Evolutionary conservation across 2,329 filamentous ascomycete species (phyloP), one percentile per base, ranked within the genome.

Genomic region (Plectosphaerella cucumerina): DNA sequence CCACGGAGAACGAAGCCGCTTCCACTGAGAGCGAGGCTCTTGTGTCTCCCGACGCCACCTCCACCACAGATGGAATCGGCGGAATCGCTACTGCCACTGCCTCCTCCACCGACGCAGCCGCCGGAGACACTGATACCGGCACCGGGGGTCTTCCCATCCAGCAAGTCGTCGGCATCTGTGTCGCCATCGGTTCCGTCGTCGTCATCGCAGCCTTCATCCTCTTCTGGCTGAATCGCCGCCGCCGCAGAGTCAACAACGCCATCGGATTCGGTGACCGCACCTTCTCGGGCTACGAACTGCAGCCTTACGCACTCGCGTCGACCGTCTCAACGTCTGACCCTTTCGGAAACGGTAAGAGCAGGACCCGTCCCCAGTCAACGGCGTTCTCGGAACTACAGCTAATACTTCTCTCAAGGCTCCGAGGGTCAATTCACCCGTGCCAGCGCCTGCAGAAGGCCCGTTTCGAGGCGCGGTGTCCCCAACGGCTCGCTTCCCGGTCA

Each of bases 201-300:
- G 23, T 62, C 14, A 14, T 54, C 5, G 56, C 51, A 23, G 59
- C 61, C 37, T 55, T 62, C 1, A 50, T 62, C 41, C 60, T 42
- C 47, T 50, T 39, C 47, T 45, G 33, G 11, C 26, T 31, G 26
- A 31, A 31, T 11, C 26, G 26, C 26, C 26, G 26, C 12, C 26
- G 26, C 26, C 12, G 26, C 47, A 9, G 14, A 34, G 18, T 47
- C 50, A 18, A 53, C 35, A 21, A 47, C 43, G 21, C 60, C 1
- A 59, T 31, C 26, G 26, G 26, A 8, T 31, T 31, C 39, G 17
- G 18, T 11, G 39, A 18, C 39, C n/a, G 10, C 44, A 59, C 66
- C 53, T 50, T 62, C 47, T 62, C 59, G 17, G 58, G 59, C 44
- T 9, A 48, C 53, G 14, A 22, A 50, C 21, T 22, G 31, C n/a